A percentile compares a stretch with the other conserved stretches of the same genome.
These are phyloP conservation scores for Picocystis sp. DNA, from an alignment of 163 green algal species.

Conservation along the genomic window DNA sequence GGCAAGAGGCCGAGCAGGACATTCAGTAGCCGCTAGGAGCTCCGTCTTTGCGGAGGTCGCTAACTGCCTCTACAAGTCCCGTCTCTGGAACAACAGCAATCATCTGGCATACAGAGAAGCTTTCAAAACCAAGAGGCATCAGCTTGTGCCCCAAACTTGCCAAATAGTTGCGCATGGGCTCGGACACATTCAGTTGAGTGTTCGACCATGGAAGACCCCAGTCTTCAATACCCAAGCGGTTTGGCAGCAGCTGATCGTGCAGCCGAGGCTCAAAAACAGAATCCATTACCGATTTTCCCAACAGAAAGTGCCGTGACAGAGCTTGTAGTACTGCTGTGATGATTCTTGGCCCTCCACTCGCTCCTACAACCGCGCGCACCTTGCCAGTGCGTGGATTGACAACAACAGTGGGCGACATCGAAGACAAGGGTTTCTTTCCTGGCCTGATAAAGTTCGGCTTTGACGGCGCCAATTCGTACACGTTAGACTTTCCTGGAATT, in stretches of 20 bases:
- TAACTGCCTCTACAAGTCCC: slow-evolving; percentile 1
- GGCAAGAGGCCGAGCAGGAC: no score
- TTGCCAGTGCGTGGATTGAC: slow-evolving; percentile 14
- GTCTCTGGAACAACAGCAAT: slow-evolving; percentile 1
- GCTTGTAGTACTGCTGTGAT: slow-evolving; percentile 47
- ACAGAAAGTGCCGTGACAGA: slow-evolving; percentile 22
- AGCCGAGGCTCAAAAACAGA: slow-evolving; percentile 24
- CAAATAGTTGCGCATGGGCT: neutral
- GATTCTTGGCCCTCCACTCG: slow-evolving; percentile 52
- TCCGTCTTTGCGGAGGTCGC: slow-evolving; percentile 4
- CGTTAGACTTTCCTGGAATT: slow-evolving; percentile 35
- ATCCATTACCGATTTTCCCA: slow-evolving; percentile 18
- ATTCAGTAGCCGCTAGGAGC: neutral
- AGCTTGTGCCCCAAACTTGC: neutral
- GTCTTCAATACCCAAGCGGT: slow-evolving; percentile 4
- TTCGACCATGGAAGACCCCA: neutral
- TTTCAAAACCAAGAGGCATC: neutral
- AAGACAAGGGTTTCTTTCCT: slow-evolving; percentile 63
- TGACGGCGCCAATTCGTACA: slow-evolving; percentile 32
- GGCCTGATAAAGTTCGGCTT: slow-evolving; percentile 61
- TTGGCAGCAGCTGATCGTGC: slow-evolving; percentile 37
- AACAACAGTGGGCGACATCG: slow-evolving; percentile 67
- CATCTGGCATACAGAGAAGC: neutral
- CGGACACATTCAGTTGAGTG: neutral
- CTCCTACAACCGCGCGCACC: slow-evolving; percentile 32